A percentile compares a stretch with the other conserved stretches of the same genome.
These are phyloP conservation scores for Phytophthora cactorum DNA, from an alignment of 352 stramenopile species.

Conservation along the genomic window DNA sequence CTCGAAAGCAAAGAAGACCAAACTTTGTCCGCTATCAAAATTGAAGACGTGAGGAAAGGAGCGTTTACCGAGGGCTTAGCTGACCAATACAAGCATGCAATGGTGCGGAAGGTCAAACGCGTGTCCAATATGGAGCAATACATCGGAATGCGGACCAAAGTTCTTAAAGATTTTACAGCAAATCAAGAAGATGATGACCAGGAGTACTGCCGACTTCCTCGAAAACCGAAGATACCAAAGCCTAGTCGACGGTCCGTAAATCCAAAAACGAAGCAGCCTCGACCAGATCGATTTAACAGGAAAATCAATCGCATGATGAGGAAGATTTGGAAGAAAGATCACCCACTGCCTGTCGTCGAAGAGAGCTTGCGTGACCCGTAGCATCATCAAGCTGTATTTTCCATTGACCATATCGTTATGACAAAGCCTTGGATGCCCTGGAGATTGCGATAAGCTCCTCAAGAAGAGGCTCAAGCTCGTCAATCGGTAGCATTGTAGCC, in stretches of 20 bases:
- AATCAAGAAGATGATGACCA: conserved; percentile 27
- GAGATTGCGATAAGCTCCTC: conserved; percentile 81
- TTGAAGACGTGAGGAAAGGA: conserved; percentile 62
- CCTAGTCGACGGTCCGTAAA: conserved; percentile 42
- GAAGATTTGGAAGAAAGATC: conserved; percentile 73
- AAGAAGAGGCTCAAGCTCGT: conserved; percentile 69
- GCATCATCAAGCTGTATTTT: conserved; percentile 21
- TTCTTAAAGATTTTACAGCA: conserved; percentile 57
- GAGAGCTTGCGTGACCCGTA: conserved; percentile 76
- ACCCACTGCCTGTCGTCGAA: conserved; percentile 70
- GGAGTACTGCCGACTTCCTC: conserved; percentile 34
- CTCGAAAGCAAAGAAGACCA: conserved; percentile 21
- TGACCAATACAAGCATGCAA: conserved; percentile 58
- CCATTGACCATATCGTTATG: conserved; percentile 4
- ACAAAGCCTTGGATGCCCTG: conserved; percentile 51
- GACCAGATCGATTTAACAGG: conserved; percentile 76
- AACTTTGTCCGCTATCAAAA: conserved; percentile 38
- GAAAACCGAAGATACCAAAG: conserved; percentile 82
- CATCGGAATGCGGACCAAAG: conserved; percentile 49
- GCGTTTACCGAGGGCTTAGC: conserved; percentile 58
- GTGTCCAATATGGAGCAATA: conserved; percentile 62
- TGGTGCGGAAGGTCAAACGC: conserved; percentile 64
- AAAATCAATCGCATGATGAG: conserved; percentile 84
- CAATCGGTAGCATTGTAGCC: conserved; percentile 77
- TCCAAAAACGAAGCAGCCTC: conserved; percentile 54